Base-by-base conservation (phyloP, 2,329 filamentous ascomycete species). In the Spiromastix sp. region DNA sequence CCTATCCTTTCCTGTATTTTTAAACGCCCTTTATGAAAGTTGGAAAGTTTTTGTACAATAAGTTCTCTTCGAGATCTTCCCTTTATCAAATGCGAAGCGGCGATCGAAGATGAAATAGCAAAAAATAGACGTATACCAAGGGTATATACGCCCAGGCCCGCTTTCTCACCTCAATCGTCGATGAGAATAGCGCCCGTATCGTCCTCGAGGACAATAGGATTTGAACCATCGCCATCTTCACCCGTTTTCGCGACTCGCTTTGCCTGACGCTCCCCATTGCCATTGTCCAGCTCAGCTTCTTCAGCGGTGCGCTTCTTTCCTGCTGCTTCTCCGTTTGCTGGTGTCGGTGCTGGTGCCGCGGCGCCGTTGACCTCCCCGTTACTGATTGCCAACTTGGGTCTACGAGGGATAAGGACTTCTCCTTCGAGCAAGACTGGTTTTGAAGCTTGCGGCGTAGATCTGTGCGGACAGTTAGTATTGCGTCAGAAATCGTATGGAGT, bases 171-270 rank as follows among this genome's bases (percentile, higher is more conserved):
- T n/a, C n/a, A n/a, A n/a, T 77, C 71, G n/a, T 47, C 61, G 51
- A 85, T 83, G 40, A 82, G 50, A 46, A 84, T 83, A 13, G 75
- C 71, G 15, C 77, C 78, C n/a, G 57, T 62, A 2, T 55, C 50
- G 34, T 65, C 71, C 32, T 73, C 71, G 9, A 79, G 37, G 28
- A 61, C 47, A 21, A 65, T 62, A 10, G 52, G 51, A 8, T 36
- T 18, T 10, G 15, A 24, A 18, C 45, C 46, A 29, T 64, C 26
- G 61, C 64, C 64, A 26, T 68, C 64, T 17, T 60, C 57, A 2
- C 50, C 48, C 3, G 54, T 47, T 15, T 50, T 55, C 4, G 55
- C 56, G 20, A 60, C 38, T 18, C 55, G 55, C 36, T 61, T 63
- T 5, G 51, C 42, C 58, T 67, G 45, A 67, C 71, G 26, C 50